These are phyloP conservation scores for Mucor racemosus DNA, from an alignment of 371 early-diverging fungal genomes.

Conservation along the genomic window DNA sequence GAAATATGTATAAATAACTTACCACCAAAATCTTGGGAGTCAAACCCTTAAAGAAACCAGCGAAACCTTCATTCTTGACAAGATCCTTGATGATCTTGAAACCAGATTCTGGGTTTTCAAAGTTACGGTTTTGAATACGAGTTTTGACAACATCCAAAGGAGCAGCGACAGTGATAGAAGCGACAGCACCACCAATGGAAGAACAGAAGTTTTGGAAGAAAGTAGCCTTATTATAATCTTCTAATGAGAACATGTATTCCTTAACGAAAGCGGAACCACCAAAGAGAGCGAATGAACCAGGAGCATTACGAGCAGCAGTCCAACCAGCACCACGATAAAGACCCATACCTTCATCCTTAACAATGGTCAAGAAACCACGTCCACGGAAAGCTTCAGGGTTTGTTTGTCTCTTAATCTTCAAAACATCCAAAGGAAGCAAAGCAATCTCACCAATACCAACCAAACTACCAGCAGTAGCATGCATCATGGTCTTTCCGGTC, in stretches of 20 bases:
- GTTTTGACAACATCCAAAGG: slow-evolving; percentile 98
- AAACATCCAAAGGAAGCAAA: slow-evolving; percentile 92
- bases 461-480: slow-evolving; percentile 96
- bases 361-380: slow-evolving; percentile 80
- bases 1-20: slow-evolving; percentile 16
- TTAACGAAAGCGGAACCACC: slow-evolving; percentile 96
- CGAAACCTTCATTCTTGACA: slow-evolving; percentile 90
- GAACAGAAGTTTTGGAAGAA: slow-evolving; percentile 97
- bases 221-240: slow-evolving; percentile 93
- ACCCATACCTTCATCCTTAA: slow-evolving; percentile 90
- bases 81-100: slow-evolving; percentile 84
- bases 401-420: slow-evolving; percentile 97
- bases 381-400: slow-evolving; percentile 91
- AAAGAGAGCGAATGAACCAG: slow-evolving; percentile 96
- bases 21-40: slow-evolving; percentile 93
- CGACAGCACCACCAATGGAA: slow-evolving; percentile 95
- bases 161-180: slow-evolving; percentile 94
- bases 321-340: slow-evolving; percentile 96
- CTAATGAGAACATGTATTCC: slow-evolving; percentile 86
- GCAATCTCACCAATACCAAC: slow-evolving; percentile 98
- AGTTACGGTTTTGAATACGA: slow-evolving; percentile 94
- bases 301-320: slow-evolving; percentile 98
- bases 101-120: slow-evolving; percentile 89
- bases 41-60: slow-evolving; percentile 97
- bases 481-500: slow-evolving; percentile 94